Conservation (phyloP, 2,329 filamentous ascomycete species). For the Elsinoe arachidis region DNA sequence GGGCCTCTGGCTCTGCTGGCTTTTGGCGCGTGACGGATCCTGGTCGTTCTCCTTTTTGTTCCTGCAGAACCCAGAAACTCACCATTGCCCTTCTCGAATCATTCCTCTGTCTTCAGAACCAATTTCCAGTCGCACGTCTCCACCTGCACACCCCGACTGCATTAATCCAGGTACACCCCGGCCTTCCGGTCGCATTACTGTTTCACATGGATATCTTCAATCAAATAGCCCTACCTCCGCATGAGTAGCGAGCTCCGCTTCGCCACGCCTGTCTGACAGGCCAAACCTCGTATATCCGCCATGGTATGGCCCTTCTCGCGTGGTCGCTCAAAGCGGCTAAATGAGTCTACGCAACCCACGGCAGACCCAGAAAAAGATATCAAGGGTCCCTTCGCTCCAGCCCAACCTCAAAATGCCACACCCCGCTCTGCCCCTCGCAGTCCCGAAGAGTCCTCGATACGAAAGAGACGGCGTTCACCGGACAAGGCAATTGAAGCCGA, state of each 20-base stretch:
- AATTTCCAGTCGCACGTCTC: not conserved
- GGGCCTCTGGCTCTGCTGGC: not conserved
- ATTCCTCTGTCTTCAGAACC: not conserved
- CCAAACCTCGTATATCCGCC: not conserved
- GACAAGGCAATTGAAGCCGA: conserved; percentile 7
- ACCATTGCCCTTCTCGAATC: conserved; percentile 4
- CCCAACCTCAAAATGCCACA: conserved; percentile 10
- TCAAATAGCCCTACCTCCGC: not conserved
- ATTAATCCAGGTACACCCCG: not conserved
- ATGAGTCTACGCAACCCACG: not conserved
- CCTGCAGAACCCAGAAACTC: conserved; percentile 8
- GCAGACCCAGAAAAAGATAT: conserved; percentile 11
- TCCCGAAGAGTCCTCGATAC: conserved; percentile 12
- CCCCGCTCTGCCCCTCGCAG: conserved; percentile 2
- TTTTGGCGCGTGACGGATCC: conserved; percentile 3
- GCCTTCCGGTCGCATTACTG: conserved; percentile 1
- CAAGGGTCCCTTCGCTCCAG: conserved; percentile 4
- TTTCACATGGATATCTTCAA: conserved; percentile 9
- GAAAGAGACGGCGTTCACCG: conserved; percentile 10
- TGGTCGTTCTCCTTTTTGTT: conserved; percentile 7
- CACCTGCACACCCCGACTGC: not conserved
- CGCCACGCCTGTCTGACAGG: conserved; percentile 8
- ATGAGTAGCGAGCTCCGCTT: conserved; percentile 8
- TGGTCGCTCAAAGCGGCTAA: conserved; percentile 12
- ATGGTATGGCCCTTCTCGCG: conserved; percentile 15